Conservation (phyloP, 192 early-diverging fungal genomes). For the Blastocladiella britannica region DNA sequence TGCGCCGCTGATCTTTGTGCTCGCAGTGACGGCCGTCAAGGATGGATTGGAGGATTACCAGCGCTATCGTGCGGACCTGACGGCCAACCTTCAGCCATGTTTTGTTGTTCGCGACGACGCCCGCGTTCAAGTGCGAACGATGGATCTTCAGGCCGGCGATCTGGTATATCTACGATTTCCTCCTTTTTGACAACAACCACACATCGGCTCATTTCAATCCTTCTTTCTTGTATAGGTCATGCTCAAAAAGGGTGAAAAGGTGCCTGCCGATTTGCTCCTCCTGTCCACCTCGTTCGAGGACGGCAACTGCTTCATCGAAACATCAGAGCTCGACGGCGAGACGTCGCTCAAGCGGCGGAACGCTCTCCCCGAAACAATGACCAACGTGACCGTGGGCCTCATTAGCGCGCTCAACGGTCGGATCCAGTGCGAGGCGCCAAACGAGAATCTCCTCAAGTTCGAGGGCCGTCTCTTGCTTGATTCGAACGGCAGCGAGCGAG, state of each 20-base stretch:
- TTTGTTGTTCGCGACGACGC: conserved; percentile 14
- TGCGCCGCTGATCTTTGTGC: conserved; percentile 5
- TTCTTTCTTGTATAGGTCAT: no score
- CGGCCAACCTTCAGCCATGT: conserved; percentile 12
- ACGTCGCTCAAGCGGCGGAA: conserved; percentile 30
- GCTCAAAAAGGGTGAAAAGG: conserved; percentile 26
- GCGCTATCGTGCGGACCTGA: conserved; percentile 15
- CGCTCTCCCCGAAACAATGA: conserved; percentile 9
- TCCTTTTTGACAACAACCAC: no score
- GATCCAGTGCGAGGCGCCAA: conserved; percentile 30
- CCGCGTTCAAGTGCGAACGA: conserved; percentile 8
- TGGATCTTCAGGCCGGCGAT: conserved; percentile 21
- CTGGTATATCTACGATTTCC: no score
- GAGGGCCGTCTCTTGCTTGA: conserved; percentile 16
- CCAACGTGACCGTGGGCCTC: background rate
- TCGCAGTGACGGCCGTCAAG: conserved; percentile 10
- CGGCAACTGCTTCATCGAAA: conserved; percentile 34
- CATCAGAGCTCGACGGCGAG: conserved; percentile 36
- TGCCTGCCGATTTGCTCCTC: conserved; percentile 25
- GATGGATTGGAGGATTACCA: conserved; percentile 7
- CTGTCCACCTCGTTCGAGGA: conserved; percentile 21
- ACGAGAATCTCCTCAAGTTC: conserved; percentile 22
- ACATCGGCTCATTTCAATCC: no score
- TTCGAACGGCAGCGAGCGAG: no score
- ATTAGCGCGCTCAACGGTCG: conserved; percentile 6